Evolutionary conservation across 2,329 filamentous ascomycete species (phyloP).

Genomic region (Colletotrichum kahawae): DNA sequence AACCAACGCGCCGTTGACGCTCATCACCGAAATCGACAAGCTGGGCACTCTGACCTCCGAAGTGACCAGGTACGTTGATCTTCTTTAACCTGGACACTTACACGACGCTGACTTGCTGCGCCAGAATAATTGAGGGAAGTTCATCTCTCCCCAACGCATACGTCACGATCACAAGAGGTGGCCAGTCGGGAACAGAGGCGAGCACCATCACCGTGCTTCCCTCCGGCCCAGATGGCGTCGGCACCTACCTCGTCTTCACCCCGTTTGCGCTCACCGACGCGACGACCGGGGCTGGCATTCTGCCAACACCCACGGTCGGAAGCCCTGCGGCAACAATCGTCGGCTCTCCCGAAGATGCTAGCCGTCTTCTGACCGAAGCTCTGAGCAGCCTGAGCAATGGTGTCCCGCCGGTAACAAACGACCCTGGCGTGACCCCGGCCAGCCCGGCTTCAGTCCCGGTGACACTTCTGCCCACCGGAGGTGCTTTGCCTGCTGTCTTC

Average conservation of each 20-base stretch:
- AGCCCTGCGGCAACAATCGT: neutral
- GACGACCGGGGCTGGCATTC: neutral
- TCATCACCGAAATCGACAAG: constrained; percentile 17
- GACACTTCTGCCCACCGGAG: neutral
- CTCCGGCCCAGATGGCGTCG: neutral
- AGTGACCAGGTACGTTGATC: constrained; percentile 1
- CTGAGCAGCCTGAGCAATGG: neutral
- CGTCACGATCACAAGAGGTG: constrained; percentile 12
- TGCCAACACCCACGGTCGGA: neutral
- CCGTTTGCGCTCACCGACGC: neutral
- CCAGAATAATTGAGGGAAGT: neutral
- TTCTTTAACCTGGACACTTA: neutral
- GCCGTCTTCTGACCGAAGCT: neutral
- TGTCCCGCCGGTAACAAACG: neutral
- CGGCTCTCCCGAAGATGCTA: neutral
- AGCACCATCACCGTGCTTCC: constrained; percentile 14
- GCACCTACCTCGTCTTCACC: constrained; percentile 15
- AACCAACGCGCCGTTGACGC: constrained; percentile 14
- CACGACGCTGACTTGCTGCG: neutral
- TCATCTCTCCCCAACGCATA: constrained; percentile 10
- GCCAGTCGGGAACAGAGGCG: constrained; percentile 2
- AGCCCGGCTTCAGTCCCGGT: constrained; percentile 1
- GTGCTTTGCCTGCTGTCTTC: neutral
- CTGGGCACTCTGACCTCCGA: constrained; percentile 9
- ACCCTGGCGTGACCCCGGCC: neutral